These are phyloP conservation scores for Parmelia sp. DNA, from an alignment of 495 filamentous ascomycete genomes.

Conservation along the genomic window DNA sequence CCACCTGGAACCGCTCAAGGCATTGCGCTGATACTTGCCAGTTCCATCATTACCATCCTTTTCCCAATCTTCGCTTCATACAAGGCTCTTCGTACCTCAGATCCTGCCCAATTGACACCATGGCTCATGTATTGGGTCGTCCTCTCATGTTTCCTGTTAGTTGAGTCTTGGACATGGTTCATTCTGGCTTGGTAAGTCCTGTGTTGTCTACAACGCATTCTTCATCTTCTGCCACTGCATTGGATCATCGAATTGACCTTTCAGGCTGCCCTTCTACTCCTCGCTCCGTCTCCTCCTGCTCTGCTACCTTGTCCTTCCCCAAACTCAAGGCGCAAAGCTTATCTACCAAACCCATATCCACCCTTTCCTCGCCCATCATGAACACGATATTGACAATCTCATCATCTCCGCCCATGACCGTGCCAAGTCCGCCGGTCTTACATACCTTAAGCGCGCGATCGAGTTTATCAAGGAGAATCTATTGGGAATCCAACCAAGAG, in stretches of 20 bases:
- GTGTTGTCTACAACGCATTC: not conserved
- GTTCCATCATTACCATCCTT: conserved; percentile 80
- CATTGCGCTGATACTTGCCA: conserved; percentile 15
- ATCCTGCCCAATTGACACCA: conserved; percentile 87
- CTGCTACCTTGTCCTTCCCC: conserved; percentile 94
- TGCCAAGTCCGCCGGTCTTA: conserved; percentile 67
- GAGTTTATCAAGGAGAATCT: conserved; percentile 68
- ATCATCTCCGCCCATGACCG: conserved; percentile 78
- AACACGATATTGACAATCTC: conserved; percentile 81
- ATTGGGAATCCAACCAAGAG: conserved; percentile 50
- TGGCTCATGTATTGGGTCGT: conserved; percentile 99
- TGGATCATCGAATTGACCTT: not conserved
- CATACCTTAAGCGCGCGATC: conserved; percentile 73
- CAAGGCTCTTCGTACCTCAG: conserved; percentile 90
- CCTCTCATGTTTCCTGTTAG: conserved; percentile 68
- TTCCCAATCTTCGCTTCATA: conserved; percentile 97
- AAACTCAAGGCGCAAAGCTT: conserved; percentile 80
- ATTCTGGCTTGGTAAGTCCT: conserved; percentile 66
- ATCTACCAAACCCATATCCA: conserved; percentile 81
- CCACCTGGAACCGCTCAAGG: conserved; percentile 7
- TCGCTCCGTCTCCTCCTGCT: conserved; percentile 83
- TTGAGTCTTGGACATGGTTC: conserved; percentile 82
- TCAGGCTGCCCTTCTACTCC: conserved; percentile 86
- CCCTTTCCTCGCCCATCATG: conserved; percentile 82
- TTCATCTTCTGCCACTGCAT: not conserved